Evolutionary conservation across 179 eudicot genomes (phyloP), one percentile per base, ranked within the genome.

Genomic region (Corrigiola litoralis): DNA sequence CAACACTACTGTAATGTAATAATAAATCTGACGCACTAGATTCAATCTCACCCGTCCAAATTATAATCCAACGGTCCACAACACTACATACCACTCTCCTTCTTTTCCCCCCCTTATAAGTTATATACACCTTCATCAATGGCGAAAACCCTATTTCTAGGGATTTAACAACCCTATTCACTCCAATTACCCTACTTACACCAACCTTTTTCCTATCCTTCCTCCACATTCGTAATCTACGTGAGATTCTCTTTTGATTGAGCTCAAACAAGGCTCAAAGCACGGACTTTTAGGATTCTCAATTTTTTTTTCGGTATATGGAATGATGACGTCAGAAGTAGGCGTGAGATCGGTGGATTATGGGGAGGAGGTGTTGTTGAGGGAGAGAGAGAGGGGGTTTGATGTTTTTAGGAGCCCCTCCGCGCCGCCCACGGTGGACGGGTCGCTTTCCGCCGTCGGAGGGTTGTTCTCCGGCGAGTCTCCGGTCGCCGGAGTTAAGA

Each of bases 391-490:
- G 31, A 76, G 77, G 33, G 41, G 78, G 61, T 77, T 76, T 37
- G 95, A 87, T 55, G 66, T 92, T 70, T 82, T 76, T 42, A 70
- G 98, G 9, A 85, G 92, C 71, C 96, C 96, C 20, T 92, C 98
- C 38, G 98, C 98, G 67, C 98, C 98, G 27, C 98, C 98, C n/a
- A 90, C 96, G 14, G 84, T 86, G 8, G 97, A 86, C 63, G 94
- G 90, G n/a, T 81, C 90, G n/a, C 27, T 84, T 9, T 79, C 63
- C 58, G 91, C 86, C 9, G 87, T 74, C 52, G 91, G 94, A 16
- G 89, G 90, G 33, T 65, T 81, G 17, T 80, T 79, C 23, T 58
- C 72, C 53, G 81, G 70, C 34, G 77, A 73, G 37, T 58, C 85
- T 12, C 82, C 77, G 58, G 56, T 77, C 56, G 79, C 61, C 9